Evolutionary conservation across 2,329 filamentous ascomycete species (phyloP), one percentile per base, ranked within the genome.

Genomic region (Colletotrichum incanum): DNA sequence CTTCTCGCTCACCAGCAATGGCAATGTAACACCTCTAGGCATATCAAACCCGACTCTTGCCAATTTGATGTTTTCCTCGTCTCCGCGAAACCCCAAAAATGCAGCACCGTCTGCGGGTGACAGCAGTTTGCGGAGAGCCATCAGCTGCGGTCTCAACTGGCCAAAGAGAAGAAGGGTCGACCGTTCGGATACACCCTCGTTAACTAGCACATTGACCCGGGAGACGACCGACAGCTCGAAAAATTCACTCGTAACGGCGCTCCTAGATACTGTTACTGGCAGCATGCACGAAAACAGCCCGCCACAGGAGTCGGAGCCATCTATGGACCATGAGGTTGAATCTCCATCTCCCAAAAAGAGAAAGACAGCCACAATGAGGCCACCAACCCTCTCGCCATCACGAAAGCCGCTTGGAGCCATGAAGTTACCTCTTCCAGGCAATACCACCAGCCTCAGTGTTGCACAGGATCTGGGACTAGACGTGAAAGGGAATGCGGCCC

Each of bases 71-170:
- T 86, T 91, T 2, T 93, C 92, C 0, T 94, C 92, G 5, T 94
- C 93, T 3, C 92, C 92, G 63, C 90, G 91, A 41, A 88, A 90
- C 1, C 82, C 80, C 1, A 90, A 83, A 71, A 80, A 82, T 64
- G 80, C 80, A 1, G 79, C 78, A 52, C 80, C 79, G 43, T 80
- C 81, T 66, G 82, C 82, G 74, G 83, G 83, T 58, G 86, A 83
- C 73, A 84, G 82, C 71, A 85, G 84, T 5, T 80, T 94, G 52
- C 87, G 92, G 76, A 88, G 92, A 75, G 88, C 92, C 2, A 87
- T 91, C 71, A 94, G 92, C 79, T 93, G 91, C 78, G 92, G 91
- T 23, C 85, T 88, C 31, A 89, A 93, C 75, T 93, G 92, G 88
- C 91, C 92, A 1, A 95, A 95, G 80, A 86, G 91, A 74, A 87